A percentile compares a stretch with the other conserved stretches of the same genome.
Evolutionary conservation across 495 filamentous ascomycete species (phyloP).

Genomic region (Clohesyomyces aquaticus): DNA sequence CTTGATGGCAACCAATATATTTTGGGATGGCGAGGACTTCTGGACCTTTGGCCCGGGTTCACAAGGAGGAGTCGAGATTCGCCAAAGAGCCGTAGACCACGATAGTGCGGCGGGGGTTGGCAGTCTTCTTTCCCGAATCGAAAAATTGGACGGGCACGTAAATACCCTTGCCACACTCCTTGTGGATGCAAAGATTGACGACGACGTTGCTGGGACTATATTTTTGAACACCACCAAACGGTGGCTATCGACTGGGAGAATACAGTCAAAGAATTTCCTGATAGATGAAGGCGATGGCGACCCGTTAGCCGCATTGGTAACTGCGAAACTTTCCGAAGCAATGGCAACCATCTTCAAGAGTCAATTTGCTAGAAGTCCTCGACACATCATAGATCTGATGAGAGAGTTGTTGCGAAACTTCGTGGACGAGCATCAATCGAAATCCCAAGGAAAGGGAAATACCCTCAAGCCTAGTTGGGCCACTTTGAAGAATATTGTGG

Average conservation of each 20-base stretch:
- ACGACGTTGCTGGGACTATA: slow-evolving; percentile 62
- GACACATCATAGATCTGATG: slow-evolving; percentile 65
- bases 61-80: slow-evolving; percentile 50
- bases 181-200: slow-evolving; percentile 54
- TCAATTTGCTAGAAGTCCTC: slow-evolving; percentile 65
- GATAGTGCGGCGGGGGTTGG: slow-evolving; percentile 38
- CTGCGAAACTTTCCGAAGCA: slow-evolving; percentile 67
- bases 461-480: slow-evolving; percentile 21
- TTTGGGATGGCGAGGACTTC: slow-evolving; percentile 56
- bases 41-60: slow-evolving; percentile 54
- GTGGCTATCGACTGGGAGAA: slow-evolving; percentile 56
- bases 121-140: slow-evolving; percentile 37
- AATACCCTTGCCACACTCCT: slow-evolving; percentile 61
- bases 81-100: slow-evolving; percentile 23
- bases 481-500: slow-evolving; percentile 20
- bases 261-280: slow-evolving; percentile 4
- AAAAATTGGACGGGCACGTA: slow-evolving; percentile 55
- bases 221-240: slow-evolving; percentile 66
- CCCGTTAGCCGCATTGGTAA: slow-evolving; percentile 56
- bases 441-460: slow-evolving; percentile 23
- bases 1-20: slow-evolving; percentile 54
- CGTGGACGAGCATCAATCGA: slow-evolving; percentile 43
- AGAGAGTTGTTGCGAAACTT: slow-evolving; percentile 58
- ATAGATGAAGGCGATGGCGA: slow-evolving; percentile 43
- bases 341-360: slow-evolving; percentile 70